Percentiles rank a stretch among this genome's conserved stretches.
These are phyloP conservation scores for Domatiomyces globalis DNA, from an alignment of 2,329 filamentous ascomycete species.

Conservation along the genomic window DNA sequence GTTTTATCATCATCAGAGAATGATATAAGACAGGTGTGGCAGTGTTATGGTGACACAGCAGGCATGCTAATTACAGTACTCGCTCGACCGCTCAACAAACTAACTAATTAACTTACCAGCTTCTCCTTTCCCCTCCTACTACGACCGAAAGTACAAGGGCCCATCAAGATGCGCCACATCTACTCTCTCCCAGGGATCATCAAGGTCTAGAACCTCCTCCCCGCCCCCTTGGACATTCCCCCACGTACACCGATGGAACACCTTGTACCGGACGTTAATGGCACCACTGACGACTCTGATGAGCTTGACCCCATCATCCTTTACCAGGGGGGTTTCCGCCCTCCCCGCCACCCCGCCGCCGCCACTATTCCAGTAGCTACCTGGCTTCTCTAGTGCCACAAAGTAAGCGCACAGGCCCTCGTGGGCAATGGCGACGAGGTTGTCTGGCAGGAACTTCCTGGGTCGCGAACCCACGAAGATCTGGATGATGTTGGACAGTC, in stretches of 20 bases:
- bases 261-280: constrained; percentile 11
- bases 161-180: constrained; percentile 5
- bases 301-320: constrained; percentile 7
- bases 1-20: too few species aligned
- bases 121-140: too few species aligned
- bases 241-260: constrained; percentile 7
- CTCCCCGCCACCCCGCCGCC: too few species aligned
- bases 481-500: constrained; percentile 11
- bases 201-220: constrained; percentile 1
- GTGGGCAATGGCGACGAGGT: constrained; percentile 14
- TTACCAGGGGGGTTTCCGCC: too few species aligned
- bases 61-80: too few species aligned
- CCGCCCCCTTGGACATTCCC: constrained; percentile 4
- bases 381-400: constrained; percentile 8
- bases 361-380: constrained; percentile 1
- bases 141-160: constrained; percentile 7
- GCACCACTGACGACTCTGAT: constrained; percentile 10
- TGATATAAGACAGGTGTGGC: too few species aligned
- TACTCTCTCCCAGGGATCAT: constrained; percentile 12
- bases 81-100: too few species aligned
- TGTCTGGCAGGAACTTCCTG: constrained; percentile 9
- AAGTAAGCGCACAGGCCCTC: constrained; percentile 16
- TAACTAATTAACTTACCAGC: too few species aligned
- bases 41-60: too few species aligned
- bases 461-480: constrained; percentile 15